Conservation (phyloP, 1,139 yeast genomes). For the Magnusiomyces paraingens region DNA sequence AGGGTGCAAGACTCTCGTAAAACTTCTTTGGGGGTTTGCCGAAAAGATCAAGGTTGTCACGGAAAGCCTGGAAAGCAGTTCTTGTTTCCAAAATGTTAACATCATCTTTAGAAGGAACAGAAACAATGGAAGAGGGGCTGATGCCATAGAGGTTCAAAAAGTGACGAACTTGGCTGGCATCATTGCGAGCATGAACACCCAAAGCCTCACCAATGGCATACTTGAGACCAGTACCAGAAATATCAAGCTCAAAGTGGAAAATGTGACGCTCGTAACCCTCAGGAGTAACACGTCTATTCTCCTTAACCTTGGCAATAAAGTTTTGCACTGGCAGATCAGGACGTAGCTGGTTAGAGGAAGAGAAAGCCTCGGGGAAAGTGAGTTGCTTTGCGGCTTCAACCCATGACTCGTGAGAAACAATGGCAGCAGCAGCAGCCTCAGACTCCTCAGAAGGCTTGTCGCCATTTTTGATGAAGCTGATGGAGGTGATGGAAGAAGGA, state of each 20-base stretch:
- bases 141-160: constrained; percentile 70
- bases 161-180: constrained; percentile 52
- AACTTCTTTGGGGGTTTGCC: constrained; percentile 97
- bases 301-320: constrained; percentile 83
- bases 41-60: constrained; percentile 76
- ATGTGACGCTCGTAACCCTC: constrained; percentile 84
- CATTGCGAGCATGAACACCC: constrained; percentile 91
- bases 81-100: constrained; percentile 55
- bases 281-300: constrained; percentile 91
- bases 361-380: constrained; percentile 76
- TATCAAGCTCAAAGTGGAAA: constrained; percentile 94
- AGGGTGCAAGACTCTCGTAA: constrained; percentile 73
- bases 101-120: constrained; percentile 66
- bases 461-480: constrained; percentile 25
- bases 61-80: constrained; percentile 73
- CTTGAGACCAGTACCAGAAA: constrained; percentile 81
- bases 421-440: constrained; percentile 40
- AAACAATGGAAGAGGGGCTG: constrained; percentile 59
- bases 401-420: constrained; percentile 31
- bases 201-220: constrained; percentile 96
- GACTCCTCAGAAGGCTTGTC: constrained; percentile 40
- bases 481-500: constrained; percentile 30
- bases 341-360: constrained; percentile 52
- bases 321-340: constrained; percentile 88
- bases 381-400: constrained; percentile 62